Percentiles rank a stretch among this genome's conserved stretches.
Conservation (phyloP, 305 asterid genomes). For the Ilex paraguariensis region DNA sequence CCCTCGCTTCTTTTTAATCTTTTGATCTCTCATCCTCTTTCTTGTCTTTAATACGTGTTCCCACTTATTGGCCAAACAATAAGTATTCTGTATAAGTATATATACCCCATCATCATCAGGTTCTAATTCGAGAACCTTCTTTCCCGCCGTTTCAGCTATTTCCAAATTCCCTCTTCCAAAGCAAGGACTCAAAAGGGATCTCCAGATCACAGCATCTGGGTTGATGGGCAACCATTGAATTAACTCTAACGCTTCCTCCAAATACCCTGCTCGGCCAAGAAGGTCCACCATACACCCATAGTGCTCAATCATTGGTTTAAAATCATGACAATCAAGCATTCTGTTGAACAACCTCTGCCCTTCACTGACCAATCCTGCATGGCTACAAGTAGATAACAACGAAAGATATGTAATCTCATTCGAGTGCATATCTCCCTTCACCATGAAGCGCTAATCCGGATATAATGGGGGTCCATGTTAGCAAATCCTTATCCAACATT, state of each 20-base stretch:
- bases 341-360: conserved; percentile 51
- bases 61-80: conserved; percentile 45
- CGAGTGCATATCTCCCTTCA: conserved; percentile 51
- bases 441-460: conserved; percentile 70
- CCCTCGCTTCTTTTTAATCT: conserved; percentile 58
- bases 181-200: no score
- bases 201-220: no score
- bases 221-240: no score
- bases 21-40: conserved; percentile 48
- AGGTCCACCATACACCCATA: no score
- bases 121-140: conserved; percentile 46
- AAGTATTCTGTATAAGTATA: conserved; percentile 47
- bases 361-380: conserved; percentile 60
- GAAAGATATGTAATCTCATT: conserved; percentile 59
- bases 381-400: conserved; percentile 68
- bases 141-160: conserved; percentile 44
- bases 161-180: no score
- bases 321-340: conserved; percentile 21
- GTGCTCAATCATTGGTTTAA: conserved; percentile 46
- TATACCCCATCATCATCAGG: conserved; percentile 58
- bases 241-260: no score
- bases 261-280: no score
- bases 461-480: conserved; percentile 70
- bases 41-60: conserved; percentile 42
- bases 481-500: conserved; percentile 52